Conservation (phyloP, 306 rosid species). For the Gillenia trifoliata region DNA sequence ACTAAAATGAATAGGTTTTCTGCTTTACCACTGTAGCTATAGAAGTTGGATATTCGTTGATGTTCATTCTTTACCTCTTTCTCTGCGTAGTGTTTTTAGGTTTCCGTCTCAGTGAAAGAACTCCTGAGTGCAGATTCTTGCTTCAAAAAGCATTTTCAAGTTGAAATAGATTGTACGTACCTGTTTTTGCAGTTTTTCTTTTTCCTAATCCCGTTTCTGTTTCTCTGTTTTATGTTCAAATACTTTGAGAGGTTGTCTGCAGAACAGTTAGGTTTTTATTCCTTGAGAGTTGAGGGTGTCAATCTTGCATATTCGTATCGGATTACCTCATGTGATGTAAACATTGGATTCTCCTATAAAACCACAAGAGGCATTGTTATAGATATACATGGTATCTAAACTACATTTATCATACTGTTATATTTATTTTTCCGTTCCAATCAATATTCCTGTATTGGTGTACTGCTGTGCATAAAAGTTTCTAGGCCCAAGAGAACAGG, state of each 20-base stretch:
- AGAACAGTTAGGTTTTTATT: background rate
- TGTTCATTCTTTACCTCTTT: background rate
- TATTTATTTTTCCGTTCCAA: too few relatives aligned
- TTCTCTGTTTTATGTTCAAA: background rate
- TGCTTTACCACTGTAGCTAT: background rate
- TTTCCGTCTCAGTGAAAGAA: background rate
- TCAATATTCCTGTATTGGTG: background rate
- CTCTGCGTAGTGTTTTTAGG: conserved; percentile 16
- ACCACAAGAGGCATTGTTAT: conserved; percentile 47
- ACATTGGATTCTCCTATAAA: conserved; percentile 64
- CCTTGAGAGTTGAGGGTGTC: background rate
- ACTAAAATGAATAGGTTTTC: too few relatives aligned
- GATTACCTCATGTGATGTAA: conserved; percentile 45
- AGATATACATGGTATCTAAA: background rate
- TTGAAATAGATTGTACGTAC: conserved; percentile 54
- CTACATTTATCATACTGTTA: background rate
- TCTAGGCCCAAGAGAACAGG: too few relatives aligned
- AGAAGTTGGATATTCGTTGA: background rate
- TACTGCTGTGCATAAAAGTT: too few relatives aligned
- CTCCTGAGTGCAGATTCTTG: conserved; percentile 58
- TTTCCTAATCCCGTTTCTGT: background rate
- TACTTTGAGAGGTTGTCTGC: conserved; percentile 9
- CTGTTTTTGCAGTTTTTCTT: conserved; percentile 15
- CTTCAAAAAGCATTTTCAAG: conserved; percentile 66
- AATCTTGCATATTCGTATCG: conserved; percentile 50